Evolutionary conservation across 2,329 filamentous ascomycete genomes (phyloP), one percentile per base, ranked within the genome.

Genomic region (Trichophyton simii): DNA sequence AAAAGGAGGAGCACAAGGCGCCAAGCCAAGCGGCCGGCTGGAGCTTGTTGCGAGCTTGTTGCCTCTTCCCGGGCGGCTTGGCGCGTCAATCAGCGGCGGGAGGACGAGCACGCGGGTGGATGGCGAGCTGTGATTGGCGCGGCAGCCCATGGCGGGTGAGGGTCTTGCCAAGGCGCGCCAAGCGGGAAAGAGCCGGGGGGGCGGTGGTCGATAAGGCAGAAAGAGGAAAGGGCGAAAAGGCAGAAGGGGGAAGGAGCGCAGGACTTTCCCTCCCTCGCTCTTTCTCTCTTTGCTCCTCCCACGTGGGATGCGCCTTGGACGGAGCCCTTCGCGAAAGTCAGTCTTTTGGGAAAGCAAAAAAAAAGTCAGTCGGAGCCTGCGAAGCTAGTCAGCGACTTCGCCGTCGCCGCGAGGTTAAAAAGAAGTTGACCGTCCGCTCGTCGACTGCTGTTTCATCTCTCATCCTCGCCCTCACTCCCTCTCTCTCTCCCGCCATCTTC

Each of bases 41-140:
- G 50, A 54, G 50, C 50, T 54, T 54, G 50, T 36, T 54, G 50
- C 50, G 50, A 54, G 50, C 50, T 54, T 54, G 50, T 54, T 54
- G 50, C 50, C 25, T 54, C 50, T 42, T 8, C 38, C 25, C 8
- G 50, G 18, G 13, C 25, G 25, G 6, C 50, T 54, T 34, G 50
- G 50, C 50, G 25, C 6, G 4, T 36, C 50, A 54, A 54, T 36
- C 25, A 36, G 50, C 25, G 13, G 25, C 50, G 25, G 25, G 34
- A 6, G 50, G 25, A 11, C 25, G 50, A 31, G 25, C 50, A 54
- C 31, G 50, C 15, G 25, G 4, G n/a, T 5, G 25, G 0, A 18
- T 1, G 25, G n/a, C n/a, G n/a, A n/a, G 3, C 25, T n/a, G 11
- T 54, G 28, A 34, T 54, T 54, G 50, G 50, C 25, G 50, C 50